Evolutionary conservation across 1,139 yeast species (phyloP), one percentile per base, ranked within the genome.

Genomic region (Taphrina sp.): DNA sequence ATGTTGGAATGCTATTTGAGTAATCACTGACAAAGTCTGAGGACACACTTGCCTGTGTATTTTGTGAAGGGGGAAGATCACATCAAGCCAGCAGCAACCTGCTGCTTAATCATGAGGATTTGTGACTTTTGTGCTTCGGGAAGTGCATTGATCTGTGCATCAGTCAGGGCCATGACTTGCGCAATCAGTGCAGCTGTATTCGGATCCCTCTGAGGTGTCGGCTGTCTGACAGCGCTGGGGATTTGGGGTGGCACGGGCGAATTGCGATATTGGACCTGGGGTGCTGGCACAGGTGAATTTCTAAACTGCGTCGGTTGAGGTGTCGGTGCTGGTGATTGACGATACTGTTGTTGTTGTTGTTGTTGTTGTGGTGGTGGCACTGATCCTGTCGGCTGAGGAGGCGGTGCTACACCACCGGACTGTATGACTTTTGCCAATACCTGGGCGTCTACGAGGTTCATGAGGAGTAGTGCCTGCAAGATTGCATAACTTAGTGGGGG

Each of bases 401-500:
- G 46, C 14, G 47, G 47, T 14, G 29, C 44, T 52, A 35, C 63
- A 59, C 37, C 60, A 59, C 44, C 54, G 12, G 45, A 35, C 4
- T 51, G 59, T 42, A 74, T 66, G 3, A 74, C 70, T 24, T 63
- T 60, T 14, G 70, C 77, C 4, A 85, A 75, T 17, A 79, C 76
- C 10, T 77, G 79, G n/a, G 79, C 78, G 52, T 75, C 78, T 7
- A 82, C 76, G 5, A 79, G 69, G 31, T 82, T 82, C 64, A 82
- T 72, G 56, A 84, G 71, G 59, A 89, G 70, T 57, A 87, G 71
- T 1, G 85, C 76, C 65, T 90, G 96, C 3, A 90, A 87, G 33
- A 89, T 72, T 0, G 95, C 94, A 66, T 84, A 88, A 1, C 87
- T 74, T 54, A 90, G 72, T 64, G 87, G 95, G 0, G 95, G 95